These are phyloP conservation scores for Coemansia sp. DNA, from an alignment of 192 early-diverging fungal genomes.

Conservation along the genomic window DNA sequence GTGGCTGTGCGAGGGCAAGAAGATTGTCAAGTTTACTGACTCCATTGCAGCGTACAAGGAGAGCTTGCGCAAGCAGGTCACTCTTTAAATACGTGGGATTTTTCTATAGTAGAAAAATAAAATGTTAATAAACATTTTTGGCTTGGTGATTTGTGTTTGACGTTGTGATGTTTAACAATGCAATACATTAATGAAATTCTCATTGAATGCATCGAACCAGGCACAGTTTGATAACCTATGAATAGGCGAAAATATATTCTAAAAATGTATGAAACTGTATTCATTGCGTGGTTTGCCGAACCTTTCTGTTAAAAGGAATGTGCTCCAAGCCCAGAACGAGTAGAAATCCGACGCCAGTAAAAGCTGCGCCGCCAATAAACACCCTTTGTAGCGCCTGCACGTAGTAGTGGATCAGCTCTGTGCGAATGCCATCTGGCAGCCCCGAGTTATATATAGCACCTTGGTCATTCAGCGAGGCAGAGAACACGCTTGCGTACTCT, in stretches of 20 bases:
- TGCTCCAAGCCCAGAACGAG: slow-evolving; percentile 53
- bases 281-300: too few species aligned
- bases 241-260: too few species aligned
- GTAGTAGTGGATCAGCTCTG: slow-evolving; percentile 48
- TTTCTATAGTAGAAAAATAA: too few species aligned
- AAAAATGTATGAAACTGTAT: too few species aligned
- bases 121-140: neutral
- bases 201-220: too few species aligned
- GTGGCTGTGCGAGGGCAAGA: slow-evolving; percentile 85
- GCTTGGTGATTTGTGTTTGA: slow-evolving; percentile 11
- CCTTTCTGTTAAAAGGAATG: neutral
- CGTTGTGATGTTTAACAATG: neutral
- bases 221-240: too few species aligned
- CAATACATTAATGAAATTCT: too few species aligned
- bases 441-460: slow-evolving; percentile 27
- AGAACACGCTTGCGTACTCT: slow-evolving; percentile 15
- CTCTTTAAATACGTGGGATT: slow-evolving; percentile 11
- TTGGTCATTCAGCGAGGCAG: slow-evolving; percentile 34
- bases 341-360: slow-evolving; percentile 55
- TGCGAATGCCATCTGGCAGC: slow-evolving; percentile 39
- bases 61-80: slow-evolving; percentile 77
- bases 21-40: slow-evolving; percentile 73
- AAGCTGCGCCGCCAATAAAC: slow-evolving; percentile 58
- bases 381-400: slow-evolving; percentile 57
- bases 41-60: slow-evolving; percentile 92